Evolutionary conservation across 345 rosid genomes (phyloP).

Genomic region (Diplotaxis tenuifolia): DNA sequence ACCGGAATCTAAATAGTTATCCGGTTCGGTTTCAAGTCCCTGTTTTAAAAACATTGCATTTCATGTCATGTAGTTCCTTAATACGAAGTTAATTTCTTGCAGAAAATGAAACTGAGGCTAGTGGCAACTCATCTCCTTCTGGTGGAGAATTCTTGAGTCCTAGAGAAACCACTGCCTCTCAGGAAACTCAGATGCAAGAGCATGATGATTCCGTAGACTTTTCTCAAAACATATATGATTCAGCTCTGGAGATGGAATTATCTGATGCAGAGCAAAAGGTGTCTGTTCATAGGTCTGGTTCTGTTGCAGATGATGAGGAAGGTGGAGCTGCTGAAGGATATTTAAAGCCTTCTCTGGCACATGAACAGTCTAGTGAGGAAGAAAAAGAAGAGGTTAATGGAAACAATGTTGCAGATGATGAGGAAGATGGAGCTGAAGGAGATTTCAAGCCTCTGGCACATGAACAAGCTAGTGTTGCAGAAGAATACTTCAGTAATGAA

Average conservation of each 20-base stretch:
- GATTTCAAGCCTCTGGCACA: conserved; percentile 34
- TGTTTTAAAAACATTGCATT: no score
- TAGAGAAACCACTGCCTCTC: conserved; percentile 18
- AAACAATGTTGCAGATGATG: no score
- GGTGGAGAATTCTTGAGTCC: conserved; percentile 37
- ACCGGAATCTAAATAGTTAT: no score
- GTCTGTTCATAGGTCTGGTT: conserved; percentile 30
- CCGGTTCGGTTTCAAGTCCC: no score
- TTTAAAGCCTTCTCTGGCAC: no score
- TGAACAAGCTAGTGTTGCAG: conserved; percentile 34
- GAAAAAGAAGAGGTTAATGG: conserved; percentile 20
- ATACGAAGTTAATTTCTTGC: conserved; percentile 30
- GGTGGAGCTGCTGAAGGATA: no score
- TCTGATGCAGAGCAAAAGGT: conserved; percentile 18
- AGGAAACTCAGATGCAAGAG: conserved; percentile 21
- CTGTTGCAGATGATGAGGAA: conserved; percentile 40
- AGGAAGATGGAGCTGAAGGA: conserved; percentile 38
- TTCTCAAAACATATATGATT: background rate
- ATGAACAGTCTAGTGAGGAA: conserved; percentile 30
- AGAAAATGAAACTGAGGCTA: conserved; percentile 36
- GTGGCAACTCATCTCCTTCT: conserved; percentile 32
- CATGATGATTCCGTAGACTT: conserved; percentile 26
- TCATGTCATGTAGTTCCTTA: conserved; percentile 10
- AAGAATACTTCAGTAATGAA: conserved; percentile 33
- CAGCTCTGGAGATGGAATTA: conserved; percentile 11